Conservation (phyloP, 2,329 filamentous ascomycete species). For the Diaporthe sp. region DNA sequence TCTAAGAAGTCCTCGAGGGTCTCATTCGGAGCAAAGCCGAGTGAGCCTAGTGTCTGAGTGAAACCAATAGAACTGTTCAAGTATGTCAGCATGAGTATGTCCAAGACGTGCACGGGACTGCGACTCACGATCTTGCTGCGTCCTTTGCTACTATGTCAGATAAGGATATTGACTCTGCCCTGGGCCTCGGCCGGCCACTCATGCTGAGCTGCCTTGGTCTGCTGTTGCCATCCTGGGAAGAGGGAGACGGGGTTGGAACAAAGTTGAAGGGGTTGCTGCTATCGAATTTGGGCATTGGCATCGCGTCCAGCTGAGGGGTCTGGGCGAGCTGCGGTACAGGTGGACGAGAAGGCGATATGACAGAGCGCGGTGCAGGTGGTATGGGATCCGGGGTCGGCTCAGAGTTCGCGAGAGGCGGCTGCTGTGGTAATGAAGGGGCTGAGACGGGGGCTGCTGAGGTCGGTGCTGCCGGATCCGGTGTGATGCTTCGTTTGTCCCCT, state of each 20-base stretch:
- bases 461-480: slow-evolving; percentile 16
- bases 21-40: slow-evolving; percentile 53
- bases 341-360: slow-evolving; percentile 29
- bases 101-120: neutral
- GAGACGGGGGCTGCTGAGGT: slow-evolving; percentile 9
- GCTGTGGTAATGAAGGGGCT: slow-evolving; percentile 25
- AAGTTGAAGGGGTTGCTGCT: slow-evolving; percentile 35
- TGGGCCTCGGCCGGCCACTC: slow-evolving; percentile 31
- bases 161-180: slow-evolving; percentile 44
- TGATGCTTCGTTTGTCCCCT: slow-evolving; percentile 33
- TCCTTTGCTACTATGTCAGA: slow-evolving; percentile 53
- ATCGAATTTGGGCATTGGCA: slow-evolving; percentile 31
- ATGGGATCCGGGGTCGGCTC: slow-evolving; percentile 18
- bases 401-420: neutral
- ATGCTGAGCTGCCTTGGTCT: slow-evolving; percentile 36
- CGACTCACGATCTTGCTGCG: slow-evolving; percentile 50
- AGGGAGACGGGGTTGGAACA: slow-evolving; percentile 39
- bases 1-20: slow-evolving; percentile 53
- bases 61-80: slow-evolving; percentile 48
- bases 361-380: slow-evolving; percentile 16
- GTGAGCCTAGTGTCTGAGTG: slow-evolving; percentile 51
- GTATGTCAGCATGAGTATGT: slow-evolving; percentile 31
- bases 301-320: slow-evolving; percentile 8
- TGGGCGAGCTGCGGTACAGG: slow-evolving; percentile 36
- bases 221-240: slow-evolving; percentile 39